These are phyloP conservation scores for Tulasnella sp. DNA, from an alignment of 768 basidiomycete genomes.

Conservation along the genomic window DNA sequence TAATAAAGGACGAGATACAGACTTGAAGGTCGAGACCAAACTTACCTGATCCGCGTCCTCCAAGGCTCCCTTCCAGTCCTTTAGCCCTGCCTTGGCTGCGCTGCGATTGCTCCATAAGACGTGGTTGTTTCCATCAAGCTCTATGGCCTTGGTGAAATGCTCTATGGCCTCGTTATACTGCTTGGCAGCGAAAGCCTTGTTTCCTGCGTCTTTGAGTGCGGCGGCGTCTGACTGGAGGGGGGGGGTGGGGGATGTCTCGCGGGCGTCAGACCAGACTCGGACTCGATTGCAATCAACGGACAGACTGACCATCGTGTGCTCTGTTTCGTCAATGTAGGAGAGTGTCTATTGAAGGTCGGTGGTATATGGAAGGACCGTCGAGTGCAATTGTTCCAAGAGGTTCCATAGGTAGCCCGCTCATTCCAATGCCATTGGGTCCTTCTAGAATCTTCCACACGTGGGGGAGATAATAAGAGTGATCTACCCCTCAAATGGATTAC, in stretches of 20 bases:
- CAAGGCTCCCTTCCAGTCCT: constrained; percentile 62
- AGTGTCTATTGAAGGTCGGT: no score
- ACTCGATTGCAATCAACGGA: no score
- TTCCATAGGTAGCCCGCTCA: no score
- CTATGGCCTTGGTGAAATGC: constrained; percentile 72
- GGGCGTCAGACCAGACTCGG: no score
- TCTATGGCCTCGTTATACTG: constrained; percentile 84
- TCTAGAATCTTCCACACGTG: no score
- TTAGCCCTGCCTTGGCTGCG: constrained; percentile 82
- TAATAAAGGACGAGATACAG: background rate
- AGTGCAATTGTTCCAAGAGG: no score
- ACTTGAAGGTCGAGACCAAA: background rate
- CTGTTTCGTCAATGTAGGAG: no score
- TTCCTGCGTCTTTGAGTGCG: constrained; percentile 81
- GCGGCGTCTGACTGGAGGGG: constrained; percentile 31
- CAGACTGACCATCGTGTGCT: no score
- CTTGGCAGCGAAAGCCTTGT: constrained; percentile 91
- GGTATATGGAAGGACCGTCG: no score
- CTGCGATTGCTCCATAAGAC: constrained; percentile 91
- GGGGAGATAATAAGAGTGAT: no score
- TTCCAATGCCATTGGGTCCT: no score
- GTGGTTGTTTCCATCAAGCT: constrained; percentile 69
- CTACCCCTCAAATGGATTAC: no score
- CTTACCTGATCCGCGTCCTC: constrained; percentile 83
- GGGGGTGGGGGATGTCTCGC: background rate